A percentile compares a stretch with the other conserved stretches of the same genome.
Evolutionary conservation across 140 eudicot species (phyloP).

Genomic region (Anethum foeniculum): DNA sequence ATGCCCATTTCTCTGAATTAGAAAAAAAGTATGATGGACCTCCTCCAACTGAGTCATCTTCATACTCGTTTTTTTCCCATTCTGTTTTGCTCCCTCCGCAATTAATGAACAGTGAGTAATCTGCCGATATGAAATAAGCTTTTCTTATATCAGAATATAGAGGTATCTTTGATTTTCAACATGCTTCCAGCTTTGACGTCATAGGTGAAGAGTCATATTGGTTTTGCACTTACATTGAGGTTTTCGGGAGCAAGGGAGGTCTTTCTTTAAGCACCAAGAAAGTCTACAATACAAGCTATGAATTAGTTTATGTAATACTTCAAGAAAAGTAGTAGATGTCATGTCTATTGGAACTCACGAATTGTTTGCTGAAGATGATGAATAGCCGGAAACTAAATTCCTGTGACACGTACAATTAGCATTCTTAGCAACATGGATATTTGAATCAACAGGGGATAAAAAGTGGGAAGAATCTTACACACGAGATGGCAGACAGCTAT

Average conservation of each 20-base stretch:
- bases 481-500: constrained; percentile 19
- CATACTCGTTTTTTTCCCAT: constrained; percentile 10
- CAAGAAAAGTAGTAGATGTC: neutral
- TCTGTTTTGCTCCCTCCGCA: constrained; percentile 30
- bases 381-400: constrained; percentile 29
- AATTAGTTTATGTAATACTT: neutral
- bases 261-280: neutral
- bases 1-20: constrained; percentile 31
- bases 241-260: neutral
- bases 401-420: constrained; percentile 10
- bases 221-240: neutral
- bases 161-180: neutral
- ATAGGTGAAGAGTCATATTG: neutral
- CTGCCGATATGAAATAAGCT: neutral
- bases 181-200: neutral
- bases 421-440: neutral
- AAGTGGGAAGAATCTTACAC: constrained; percentile 22
- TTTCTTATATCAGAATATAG: neutral
- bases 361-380: constrained; percentile 25
- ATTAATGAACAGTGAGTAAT: constrained; percentile 21
- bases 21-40: constrained; percentile 23
- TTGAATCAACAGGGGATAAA: neutral
- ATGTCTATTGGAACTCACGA: constrained; percentile 22
- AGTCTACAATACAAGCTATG: neutral
- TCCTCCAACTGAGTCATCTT: constrained; percentile 10